phyloP scores from a whole-genome alignment of 495 filamentous ascomycete species.

The Xanthoparmelia taractica region DNA sequence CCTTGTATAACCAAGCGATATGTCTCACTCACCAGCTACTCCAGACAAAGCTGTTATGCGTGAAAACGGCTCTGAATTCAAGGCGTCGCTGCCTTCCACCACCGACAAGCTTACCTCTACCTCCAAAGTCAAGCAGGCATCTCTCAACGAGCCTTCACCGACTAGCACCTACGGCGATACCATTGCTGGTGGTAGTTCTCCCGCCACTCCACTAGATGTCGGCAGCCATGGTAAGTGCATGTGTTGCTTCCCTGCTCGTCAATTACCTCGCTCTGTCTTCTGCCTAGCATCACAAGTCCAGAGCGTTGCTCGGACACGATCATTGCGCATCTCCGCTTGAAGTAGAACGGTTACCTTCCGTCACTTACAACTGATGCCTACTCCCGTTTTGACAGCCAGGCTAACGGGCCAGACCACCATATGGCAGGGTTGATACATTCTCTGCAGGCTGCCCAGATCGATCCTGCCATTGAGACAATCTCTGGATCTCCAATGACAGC shows the following conservation, averaged over 20 bases:
- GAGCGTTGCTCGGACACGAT: background rate
- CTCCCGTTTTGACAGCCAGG: background rate
- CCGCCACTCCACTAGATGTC: conserved; percentile 28
- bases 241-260: background rate
- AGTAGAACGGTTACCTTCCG: background rate
- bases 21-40: conserved; percentile 26
- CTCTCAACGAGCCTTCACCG: conserved; percentile 31
- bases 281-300: background rate
- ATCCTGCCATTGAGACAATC: conserved; percentile 21
- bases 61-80: conserved; percentile 2
- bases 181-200: conserved; percentile 26
- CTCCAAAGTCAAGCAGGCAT: conserved; percentile 18
- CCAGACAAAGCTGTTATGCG: conserved; percentile 17
- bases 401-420: background rate
- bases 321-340: background rate
- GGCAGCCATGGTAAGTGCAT: conserved; percentile 21
- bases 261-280: background rate
- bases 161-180: conserved; percentile 35
- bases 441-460: conserved; percentile 16
- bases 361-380: background rate
- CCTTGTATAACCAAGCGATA: conserved; percentile 5
- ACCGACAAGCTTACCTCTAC: conserved; percentile 16
- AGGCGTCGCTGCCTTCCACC: conserved; percentile 11
- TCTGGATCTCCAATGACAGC: conserved; percentile 21
- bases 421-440: conserved; percentile 19